Base-by-base conservation (phyloP, 352 stramenopile genomes). In the Phytophthora pinifolia region DNA sequence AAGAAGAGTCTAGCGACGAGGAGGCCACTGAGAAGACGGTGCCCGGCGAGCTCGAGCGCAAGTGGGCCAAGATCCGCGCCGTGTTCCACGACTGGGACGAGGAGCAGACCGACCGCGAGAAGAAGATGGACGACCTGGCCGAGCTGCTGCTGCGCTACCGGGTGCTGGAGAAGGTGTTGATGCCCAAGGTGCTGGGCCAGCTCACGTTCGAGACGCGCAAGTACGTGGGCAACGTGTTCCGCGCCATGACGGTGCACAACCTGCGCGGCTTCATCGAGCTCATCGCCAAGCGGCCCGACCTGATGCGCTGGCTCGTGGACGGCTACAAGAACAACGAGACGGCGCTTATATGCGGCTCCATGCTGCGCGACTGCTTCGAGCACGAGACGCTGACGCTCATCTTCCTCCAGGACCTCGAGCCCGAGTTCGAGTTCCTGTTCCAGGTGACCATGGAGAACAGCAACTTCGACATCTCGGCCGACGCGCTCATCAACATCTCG, bases 391-490 rank as follows among this genome's bases (percentile, higher is more conserved):
- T 89, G 14, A 76, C 73, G 9, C 64, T 83, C 42, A 67, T 79
- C 47, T 91, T 92, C 35, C 46, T 92, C 9, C 65, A 69, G 22
- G 76, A 85, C 14, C 69, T 90, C 38, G 64, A 74, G n/a, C 37
- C 41, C 0, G 81, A 90, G 48, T 84, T 94, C 17, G 77, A 83
- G 32, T 70, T 76, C 33, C 59, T 93, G 7, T 75, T 93, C 42
- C 72, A 80, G 45, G 72, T 89, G 20, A 85, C 80, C n/a, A 79
- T 76, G 52, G 86, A 74, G 41, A 89, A 93, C 54, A 59, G 58
- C 42, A 90, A 93, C 53, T 93, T 93, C 59, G 83, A 93, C 60
- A 85, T 93, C 25, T 88, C 83, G 10, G 77, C 81, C n/a, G 83
- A 92, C 56, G 83, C 83, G 27, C 81, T 92, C 37, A 78, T 81